Percentiles rank a stretch among this genome's conserved stretches.
These are phyloP conservation scores for Pseudocercospora musae DNA, from an alignment of 2,329 filamentous ascomycete genomes.

Conservation along the genomic window DNA sequence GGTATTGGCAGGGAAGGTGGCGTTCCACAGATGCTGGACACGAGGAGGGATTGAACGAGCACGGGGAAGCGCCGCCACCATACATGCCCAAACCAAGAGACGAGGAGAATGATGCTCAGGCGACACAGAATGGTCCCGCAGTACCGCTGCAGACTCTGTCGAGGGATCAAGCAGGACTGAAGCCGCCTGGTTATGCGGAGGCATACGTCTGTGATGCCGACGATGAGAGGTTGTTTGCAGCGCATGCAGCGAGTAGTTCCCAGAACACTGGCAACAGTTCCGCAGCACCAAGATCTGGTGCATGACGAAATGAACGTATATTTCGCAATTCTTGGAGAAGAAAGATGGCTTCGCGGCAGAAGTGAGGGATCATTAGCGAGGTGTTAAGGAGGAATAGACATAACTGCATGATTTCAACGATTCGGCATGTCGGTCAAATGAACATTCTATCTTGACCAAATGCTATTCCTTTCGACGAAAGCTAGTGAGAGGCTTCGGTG, in stretches of 20 bases:
- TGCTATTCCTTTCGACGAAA: not conserved
- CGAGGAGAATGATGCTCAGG: conserved; percentile 15
- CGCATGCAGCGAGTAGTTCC: not conserved
- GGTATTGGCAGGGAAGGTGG: conserved; percentile 30
- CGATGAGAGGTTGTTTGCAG: not conserved
- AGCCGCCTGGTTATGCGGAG: conserved; percentile 43
- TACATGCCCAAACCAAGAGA: conserved; percentile 46
- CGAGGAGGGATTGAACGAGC: conserved; percentile 61
- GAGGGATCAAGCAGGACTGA: conserved; percentile 36
- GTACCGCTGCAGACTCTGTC: conserved; percentile 41
- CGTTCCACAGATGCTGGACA: conserved; percentile 14
- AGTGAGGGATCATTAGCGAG: not conserved
- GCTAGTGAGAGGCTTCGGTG: not conserved
- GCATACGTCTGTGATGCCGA: conserved; percentile 3
- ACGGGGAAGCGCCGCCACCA: conserved; percentile 63
- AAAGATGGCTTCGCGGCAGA: not conserved
- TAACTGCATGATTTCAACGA: not conserved
- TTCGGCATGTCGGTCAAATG: not conserved
- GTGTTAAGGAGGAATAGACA: not conserved
- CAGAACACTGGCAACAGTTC: not conserved
- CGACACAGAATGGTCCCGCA: conserved; percentile 18
- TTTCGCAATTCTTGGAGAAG: no score
- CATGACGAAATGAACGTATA: not conserved
- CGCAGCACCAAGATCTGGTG: not conserved
- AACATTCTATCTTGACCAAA: not conserved